Percentiles rank a stretch among this genome's conserved stretches.
phyloP scores from a whole-genome alignment of 495 filamentous ascomycete genomes.

The Penicillium flavigenum region DNA sequence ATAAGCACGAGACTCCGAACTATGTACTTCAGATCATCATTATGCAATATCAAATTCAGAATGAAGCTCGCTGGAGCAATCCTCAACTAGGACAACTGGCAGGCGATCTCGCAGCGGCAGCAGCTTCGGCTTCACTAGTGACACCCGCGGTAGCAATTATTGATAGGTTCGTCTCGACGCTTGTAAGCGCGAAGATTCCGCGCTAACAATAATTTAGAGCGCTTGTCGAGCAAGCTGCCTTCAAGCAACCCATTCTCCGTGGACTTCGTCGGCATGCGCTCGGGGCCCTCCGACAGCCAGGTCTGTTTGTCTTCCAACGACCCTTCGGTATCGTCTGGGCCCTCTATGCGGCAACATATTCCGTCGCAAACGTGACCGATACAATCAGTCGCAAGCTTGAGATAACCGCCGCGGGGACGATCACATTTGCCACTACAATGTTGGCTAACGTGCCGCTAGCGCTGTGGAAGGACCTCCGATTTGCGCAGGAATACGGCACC shows the following conservation, averaged over 20 bases:
- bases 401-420: slow-evolving; percentile 22
- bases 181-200: neutral
- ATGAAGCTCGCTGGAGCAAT: slow-evolving; percentile 16
- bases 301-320: slow-evolving; percentile 25
- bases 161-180: slow-evolving; percentile 27
- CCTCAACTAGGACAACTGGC: slow-evolving; percentile 16
- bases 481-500: slow-evolving; percentile 34
- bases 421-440: slow-evolving; percentile 30
- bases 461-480: slow-evolving; percentile 40
- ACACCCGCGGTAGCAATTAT: slow-evolving; percentile 36
- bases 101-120: slow-evolving; percentile 33
- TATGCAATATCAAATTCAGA: slow-evolving; percentile 18
- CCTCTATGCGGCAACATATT: slow-evolving; percentile 36
- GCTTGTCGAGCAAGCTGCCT: slow-evolving; percentile 32
- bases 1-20: slow-evolving; percentile 4
- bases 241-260: slow-evolving; percentile 26
- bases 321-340: slow-evolving; percentile 33
- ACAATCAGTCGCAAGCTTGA: slow-evolving; percentile 26
- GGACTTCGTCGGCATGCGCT: slow-evolving; percentile 30
- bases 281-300: slow-evolving; percentile 21
- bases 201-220: slow-evolving; percentile 22
- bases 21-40: neutral
- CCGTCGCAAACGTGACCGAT: slow-evolving; percentile 35
- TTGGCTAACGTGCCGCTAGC: slow-evolving; percentile 38
- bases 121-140: slow-evolving; percentile 32